Evolutionary conservation across 306 rosid genomes (phyloP).

Genomic region (Ammopiptanthus mongolicus): DNA sequence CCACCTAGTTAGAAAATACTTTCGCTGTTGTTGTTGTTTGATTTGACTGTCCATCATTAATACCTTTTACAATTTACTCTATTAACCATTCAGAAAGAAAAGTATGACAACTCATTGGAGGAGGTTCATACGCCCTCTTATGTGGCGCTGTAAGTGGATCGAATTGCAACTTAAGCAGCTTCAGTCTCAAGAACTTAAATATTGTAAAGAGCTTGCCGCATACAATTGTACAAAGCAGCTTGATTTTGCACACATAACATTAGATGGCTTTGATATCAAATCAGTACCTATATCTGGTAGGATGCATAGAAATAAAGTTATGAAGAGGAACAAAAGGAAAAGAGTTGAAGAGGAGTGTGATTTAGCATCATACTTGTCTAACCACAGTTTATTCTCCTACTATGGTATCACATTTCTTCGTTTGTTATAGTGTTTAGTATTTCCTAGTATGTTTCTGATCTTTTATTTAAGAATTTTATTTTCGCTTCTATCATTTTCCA

Average conservation of each 20-base stretch:
- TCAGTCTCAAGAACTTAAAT: slow-evolving; percentile 48
- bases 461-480: neutral
- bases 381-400: slow-evolving; percentile 63
- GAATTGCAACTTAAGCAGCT: slow-evolving; percentile 63
- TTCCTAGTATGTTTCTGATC: neutral
- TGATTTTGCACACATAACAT: slow-evolving; percentile 29
- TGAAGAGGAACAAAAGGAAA: slow-evolving; percentile 71
- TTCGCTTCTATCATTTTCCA: slow-evolving; percentile 15
- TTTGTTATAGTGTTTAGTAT: neutral
- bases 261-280: slow-evolving; percentile 43
- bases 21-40: neutral
- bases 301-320: slow-evolving; percentile 33
- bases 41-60: neutral
- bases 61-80: slow-evolving; percentile 6
- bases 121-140: slow-evolving; percentile 54
- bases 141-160: slow-evolving; percentile 80
- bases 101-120: slow-evolving; percentile 67
- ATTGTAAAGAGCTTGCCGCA: slow-evolving; percentile 49
- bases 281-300: slow-evolving; percentile 44
- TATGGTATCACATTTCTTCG: slow-evolving; percentile 38
- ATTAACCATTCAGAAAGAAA: slow-evolving; percentile 48
- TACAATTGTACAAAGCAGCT: slow-evolving; percentile 33
- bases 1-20: neutral
- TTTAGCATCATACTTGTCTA: slow-evolving; percentile 41
- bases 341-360: slow-evolving; percentile 58